A percentile compares a stretch with the other conserved stretches of the same genome.
Evolutionary conservation across 2,329 filamentous ascomycete genomes (phyloP).

Genomic region (Sarocladium kiliense): DNA sequence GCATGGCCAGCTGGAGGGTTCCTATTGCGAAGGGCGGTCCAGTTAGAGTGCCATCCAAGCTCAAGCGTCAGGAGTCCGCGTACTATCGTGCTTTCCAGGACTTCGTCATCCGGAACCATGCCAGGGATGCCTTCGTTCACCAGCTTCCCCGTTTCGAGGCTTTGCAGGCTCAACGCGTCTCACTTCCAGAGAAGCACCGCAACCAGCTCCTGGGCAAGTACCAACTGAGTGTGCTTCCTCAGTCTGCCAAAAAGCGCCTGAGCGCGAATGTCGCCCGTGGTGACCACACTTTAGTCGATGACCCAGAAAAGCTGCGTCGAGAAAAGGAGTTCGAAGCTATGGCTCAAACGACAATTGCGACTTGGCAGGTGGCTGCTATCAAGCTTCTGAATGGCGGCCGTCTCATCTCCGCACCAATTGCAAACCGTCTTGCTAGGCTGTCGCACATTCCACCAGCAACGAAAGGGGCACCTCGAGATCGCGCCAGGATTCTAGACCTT

Average conservation of each 20-base stretch:
- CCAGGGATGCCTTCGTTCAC: constrained; percentile 76
- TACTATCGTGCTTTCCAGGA: constrained; percentile 87
- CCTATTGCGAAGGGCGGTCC: constrained; percentile 22
- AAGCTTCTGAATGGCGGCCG: constrained; percentile 60
- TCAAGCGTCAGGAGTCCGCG: constrained; percentile 61
- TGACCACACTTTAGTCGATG: constrained; percentile 58
- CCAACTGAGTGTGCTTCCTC: constrained; percentile 65
- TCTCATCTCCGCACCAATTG: constrained; percentile 58
- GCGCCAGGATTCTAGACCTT: constrained; percentile 74
- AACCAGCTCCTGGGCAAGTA: constrained; percentile 83
- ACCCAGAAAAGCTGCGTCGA: constrained; percentile 56
- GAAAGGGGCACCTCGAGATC: constrained; percentile 41
- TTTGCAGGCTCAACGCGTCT: constrained; percentile 76
- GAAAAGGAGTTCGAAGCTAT: constrained; percentile 81
- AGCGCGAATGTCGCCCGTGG: constrained; percentile 69
- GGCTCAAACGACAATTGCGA: constrained; percentile 59
- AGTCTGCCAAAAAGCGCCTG: constrained; percentile 65
- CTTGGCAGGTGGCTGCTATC: constrained; percentile 57
- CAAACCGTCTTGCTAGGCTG: constrained; percentile 54
- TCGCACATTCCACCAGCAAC: constrained; percentile 42
- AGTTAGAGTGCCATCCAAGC: constrained; percentile 46
- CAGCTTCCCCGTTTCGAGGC: constrained; percentile 82
- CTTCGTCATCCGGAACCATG: constrained; percentile 59
- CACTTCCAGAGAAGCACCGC: constrained; percentile 65
- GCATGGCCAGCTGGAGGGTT: constrained; percentile 26